Percentiles rank a stretch among this genome's conserved stretches.
phyloP scores from a whole-genome alignment of 1,284 basidiomycete species.

The Trichosporon inkin region DNA sequence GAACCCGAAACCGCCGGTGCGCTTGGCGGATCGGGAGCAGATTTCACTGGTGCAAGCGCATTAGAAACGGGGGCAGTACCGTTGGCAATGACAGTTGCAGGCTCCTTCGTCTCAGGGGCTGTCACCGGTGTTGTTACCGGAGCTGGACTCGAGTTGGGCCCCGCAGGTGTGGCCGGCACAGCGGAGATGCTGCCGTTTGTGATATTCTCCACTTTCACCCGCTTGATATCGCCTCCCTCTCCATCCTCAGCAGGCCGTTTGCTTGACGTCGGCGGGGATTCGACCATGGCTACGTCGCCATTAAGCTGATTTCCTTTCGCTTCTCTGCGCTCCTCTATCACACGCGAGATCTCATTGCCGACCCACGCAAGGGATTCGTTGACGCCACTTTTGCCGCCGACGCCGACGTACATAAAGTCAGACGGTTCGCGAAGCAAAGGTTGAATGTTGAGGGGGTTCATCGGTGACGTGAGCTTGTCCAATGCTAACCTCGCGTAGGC shows the following conservation, averaged over 20 bases:
- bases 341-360: slow-evolving; percentile 27
- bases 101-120: background rate
- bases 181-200: background rate
- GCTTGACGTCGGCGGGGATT: background rate
- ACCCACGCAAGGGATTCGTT: slow-evolving; percentile 33
- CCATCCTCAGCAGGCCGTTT: background rate
- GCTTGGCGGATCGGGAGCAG: slow-evolving; percentile 10
- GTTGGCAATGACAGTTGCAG: too few species aligned
- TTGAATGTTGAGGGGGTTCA: slow-evolving; percentile 38
- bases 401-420: slow-evolving; percentile 38
- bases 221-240: slow-evolving; percentile 13
- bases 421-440: slow-evolving; percentile 32
- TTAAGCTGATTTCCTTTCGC: slow-evolving; percentile 6
- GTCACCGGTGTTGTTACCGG: background rate
- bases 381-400: slow-evolving; percentile 35
- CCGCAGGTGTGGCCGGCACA: too few species aligned
- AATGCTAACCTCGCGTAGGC: slow-evolving; percentile 33
- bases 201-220: slow-evolving; percentile 6
- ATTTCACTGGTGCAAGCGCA: too few species aligned
- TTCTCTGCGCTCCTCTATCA: slow-evolving; percentile 8
- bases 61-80: too few species aligned
- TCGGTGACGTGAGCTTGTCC: slow-evolving; percentile 25
- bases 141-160: too few species aligned
- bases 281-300: slow-evolving; percentile 14
- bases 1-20: too few species aligned